Evolutionary conservation across 257 asterid species (phyloP).

Genomic region (Nicotiana undulata): DNA sequence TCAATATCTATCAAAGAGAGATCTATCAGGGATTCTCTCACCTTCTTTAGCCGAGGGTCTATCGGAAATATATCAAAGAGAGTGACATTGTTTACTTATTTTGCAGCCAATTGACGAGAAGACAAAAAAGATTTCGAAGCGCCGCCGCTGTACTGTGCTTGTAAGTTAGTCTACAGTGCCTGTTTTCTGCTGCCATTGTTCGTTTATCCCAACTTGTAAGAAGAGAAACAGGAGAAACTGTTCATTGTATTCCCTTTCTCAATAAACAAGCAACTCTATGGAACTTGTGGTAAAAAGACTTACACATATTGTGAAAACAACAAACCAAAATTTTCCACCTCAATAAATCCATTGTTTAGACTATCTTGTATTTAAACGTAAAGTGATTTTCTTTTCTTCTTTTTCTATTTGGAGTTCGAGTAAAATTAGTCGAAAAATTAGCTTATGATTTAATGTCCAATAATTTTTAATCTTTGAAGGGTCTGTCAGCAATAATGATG

Average conservation of each 20-base stretch:
- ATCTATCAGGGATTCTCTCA: too few species aligned
- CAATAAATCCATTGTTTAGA: too few species aligned
- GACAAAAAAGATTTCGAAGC: not conserved
- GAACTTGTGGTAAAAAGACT: not conserved
- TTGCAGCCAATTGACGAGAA: constrained; percentile 10
- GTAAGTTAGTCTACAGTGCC: not conserved
- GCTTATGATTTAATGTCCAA: too few species aligned
- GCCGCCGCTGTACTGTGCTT: not conserved
- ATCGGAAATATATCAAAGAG: not conserved
- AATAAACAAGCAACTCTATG: not conserved
- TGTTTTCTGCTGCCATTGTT: not conserved
- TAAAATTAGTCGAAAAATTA: too few species aligned
- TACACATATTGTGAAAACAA: not conserved
- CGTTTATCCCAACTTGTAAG: too few species aligned
- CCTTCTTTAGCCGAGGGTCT: too few species aligned
- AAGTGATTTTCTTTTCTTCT: too few species aligned
- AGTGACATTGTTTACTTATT: not conserved
- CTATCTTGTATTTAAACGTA: too few species aligned
- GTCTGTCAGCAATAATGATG: too few species aligned
- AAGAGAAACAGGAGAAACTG: not conserved
- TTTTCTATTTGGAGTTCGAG: too few species aligned
- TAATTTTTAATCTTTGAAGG: too few species aligned
- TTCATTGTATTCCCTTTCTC: not conserved
- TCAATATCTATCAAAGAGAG: not conserved
- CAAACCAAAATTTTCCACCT: too few species aligned